These are phyloP conservation scores for Dendrobium nobile DNA, from an alignment of 106 monocot genomes.

Conservation along the genomic window DNA sequence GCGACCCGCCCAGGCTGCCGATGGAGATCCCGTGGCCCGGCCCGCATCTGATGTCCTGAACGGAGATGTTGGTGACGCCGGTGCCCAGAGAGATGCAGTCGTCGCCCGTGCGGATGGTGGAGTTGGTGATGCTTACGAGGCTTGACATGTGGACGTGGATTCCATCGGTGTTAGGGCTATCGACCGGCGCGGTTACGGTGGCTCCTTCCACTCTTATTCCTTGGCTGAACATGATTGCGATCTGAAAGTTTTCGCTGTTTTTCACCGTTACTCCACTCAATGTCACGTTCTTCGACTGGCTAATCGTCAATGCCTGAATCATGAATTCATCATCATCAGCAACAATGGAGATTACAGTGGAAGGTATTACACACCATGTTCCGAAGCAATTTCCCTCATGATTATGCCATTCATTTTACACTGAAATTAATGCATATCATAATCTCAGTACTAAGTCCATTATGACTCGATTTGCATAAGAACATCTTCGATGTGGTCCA, in stretches of 20 bases:
- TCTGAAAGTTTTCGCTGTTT: constrained; percentile 23
- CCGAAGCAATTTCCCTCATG: too few relatives aligned
- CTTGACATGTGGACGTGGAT: constrained; percentile 28
- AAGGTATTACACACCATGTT: not conserved
- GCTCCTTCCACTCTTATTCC: not conserved
- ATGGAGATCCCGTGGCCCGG: constrained; percentile 39
- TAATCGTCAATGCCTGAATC: constrained; percentile 16
- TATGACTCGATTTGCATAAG: not conserved
- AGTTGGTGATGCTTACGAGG: constrained; percentile 13
- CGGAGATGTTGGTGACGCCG: constrained; percentile 17
- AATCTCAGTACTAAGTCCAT: not conserved
- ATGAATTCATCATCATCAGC: not conserved
- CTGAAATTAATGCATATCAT: too few relatives aligned
- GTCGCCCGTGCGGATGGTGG: constrained; percentile 26
- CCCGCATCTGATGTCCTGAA: constrained; percentile 26
- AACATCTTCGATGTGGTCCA: too few relatives aligned
- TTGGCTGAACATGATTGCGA: constrained; percentile 11
- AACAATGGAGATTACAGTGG: not conserved
- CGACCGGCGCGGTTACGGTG: constrained; percentile 16
- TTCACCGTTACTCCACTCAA: constrained; percentile 4
- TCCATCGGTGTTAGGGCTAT: constrained; percentile 42
- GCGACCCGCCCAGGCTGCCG: constrained; percentile 21
- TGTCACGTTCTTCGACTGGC: constrained; percentile 7
- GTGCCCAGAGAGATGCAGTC: constrained; percentile 39
- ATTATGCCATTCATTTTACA: too few relatives aligned